Conservation (phyloP, 257 asterid genomes). For the Solanum habrochaites region DNA sequence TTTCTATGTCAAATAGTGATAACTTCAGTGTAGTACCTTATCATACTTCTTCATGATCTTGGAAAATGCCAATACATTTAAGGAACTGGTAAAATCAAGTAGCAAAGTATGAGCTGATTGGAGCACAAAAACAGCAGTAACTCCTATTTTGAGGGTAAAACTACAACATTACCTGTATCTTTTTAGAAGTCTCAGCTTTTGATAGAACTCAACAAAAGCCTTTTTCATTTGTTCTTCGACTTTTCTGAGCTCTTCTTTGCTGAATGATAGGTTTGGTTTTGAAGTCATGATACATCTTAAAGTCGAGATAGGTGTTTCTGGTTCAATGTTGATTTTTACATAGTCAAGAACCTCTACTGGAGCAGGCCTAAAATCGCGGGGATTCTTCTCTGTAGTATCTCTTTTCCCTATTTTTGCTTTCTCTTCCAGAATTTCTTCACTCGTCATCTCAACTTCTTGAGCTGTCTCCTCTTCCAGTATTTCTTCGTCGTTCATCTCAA, state of each 20-base stretch:
- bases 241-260: constrained; percentile 40
- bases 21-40: constrained; percentile 33
- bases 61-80: constrained; percentile 70
- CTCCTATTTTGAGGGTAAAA: background rate
- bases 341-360: constrained; percentile 47
- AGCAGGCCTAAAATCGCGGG: constrained; percentile 18
- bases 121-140: background rate
- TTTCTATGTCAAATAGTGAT: background rate
- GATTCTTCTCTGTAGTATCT: background rate
- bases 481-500: constrained; percentile 36
- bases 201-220: constrained; percentile 59
- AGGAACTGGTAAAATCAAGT: constrained; percentile 35
- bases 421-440: constrained; percentile 7
- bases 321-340: constrained; percentile 51
- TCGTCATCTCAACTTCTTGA: constrained; percentile 57
- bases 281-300: constrained; percentile 30
- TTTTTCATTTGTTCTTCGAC: constrained; percentile 46
- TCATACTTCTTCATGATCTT: constrained; percentile 89
- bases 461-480: background rate
- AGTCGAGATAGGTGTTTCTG: constrained; percentile 60
- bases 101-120: background rate
- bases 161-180: constrained; percentile 36
- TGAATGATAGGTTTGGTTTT: constrained; percentile 35
- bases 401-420: background rate
- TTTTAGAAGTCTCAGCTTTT: constrained; percentile 53